Evolutionary conservation across 2,329 filamentous ascomycete genomes (phyloP), one percentile per base, ranked within the genome.

Genomic region (Calonectria pseudoturangicola): DNA sequence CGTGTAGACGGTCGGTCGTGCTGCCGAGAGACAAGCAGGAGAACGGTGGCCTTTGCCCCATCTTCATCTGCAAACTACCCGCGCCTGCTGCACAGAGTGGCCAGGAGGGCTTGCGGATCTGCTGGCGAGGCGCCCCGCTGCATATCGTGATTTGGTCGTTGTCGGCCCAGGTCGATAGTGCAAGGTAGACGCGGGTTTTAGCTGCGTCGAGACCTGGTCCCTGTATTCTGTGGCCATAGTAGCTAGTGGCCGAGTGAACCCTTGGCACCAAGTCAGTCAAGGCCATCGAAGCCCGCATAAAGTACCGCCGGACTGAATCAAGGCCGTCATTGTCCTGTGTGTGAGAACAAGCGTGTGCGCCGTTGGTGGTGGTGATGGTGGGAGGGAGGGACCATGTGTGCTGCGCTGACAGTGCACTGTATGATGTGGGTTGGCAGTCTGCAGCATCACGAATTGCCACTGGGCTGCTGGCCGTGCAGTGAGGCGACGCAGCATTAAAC

Each of bases 31-130:
- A 67, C 66, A 76, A 64, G 70, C 68, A 70, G 63, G 63, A 73
- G 71, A 75, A 64, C 64, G 68, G 15, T 70, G 60, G 68, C 21
- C 62, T 58, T 43, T 67, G 71, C 71, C 71, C 71, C 63, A 71
- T 73, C 60, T 64, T 56, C 73, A 75, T 75, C 74, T 76, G 74
- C 74, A 76, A 79, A 77, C 73, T 78, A 76, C 78, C 77, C 77
- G 77, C 68, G 74, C 73, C 74, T 60, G 65, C 70, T 76, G 74
- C 70, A 73, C 58, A 72, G 72, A 76, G 73, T 78, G 78, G 76
- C 73, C 65, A 73, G 72, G 69, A 54, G 68, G 56, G 58, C 71
- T 33, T 54, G 77, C 74, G 76, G 77, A 80, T 80, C 78, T 78
- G 73, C 64, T 80, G 73, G 73, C 73, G 70, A 66, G 66, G 58